These are phyloP conservation scores for Penicillium sp. DNA, from an alignment of 2,329 filamentous ascomycete genomes.

Conservation along the genomic window DNA sequence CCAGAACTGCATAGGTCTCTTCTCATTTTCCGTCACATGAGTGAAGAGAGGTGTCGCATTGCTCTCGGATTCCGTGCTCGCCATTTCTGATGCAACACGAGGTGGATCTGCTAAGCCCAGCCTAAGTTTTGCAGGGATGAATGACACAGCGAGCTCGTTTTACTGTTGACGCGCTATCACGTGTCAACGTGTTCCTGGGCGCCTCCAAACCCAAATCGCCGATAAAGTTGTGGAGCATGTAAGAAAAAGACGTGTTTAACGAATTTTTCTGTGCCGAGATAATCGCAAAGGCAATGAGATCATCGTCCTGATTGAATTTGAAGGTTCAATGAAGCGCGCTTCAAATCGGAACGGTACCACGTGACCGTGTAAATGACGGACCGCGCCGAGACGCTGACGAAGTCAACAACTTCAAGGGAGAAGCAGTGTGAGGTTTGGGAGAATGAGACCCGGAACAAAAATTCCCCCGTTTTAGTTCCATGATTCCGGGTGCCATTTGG, in stretches of 20 bases:
- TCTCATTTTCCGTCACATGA: conserved; percentile 31
- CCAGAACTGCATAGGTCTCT: conserved; percentile 51
- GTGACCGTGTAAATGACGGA: conserved; percentile 1
- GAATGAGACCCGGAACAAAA: neutral
- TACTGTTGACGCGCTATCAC: conserved; percentile 27
- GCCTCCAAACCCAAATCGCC: neutral
- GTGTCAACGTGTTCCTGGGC: conserved; percentile 16
- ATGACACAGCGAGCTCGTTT: neutral
- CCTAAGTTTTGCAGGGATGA: neutral
- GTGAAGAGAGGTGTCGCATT: conserved; percentile 44
- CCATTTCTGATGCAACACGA: neutral
- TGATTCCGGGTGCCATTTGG: neutral
- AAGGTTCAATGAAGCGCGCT: neutral
- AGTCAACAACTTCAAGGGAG: conserved; percentile 4
- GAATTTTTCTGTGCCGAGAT: neutral
- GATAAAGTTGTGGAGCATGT: neutral
- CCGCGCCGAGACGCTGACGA: conserved; percentile 3
- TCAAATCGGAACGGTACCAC: neutral
- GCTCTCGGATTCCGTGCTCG: neutral
- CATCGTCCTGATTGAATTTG: neutral
- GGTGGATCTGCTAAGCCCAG: neutral
- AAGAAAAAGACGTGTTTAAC: neutral
- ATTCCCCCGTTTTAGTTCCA: neutral
- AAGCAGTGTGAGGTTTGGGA: neutral
- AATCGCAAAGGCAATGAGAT: neutral